Evolutionary conservation across 192 early-diverging fungal genomes (phyloP), one percentile per base, ranked within the genome.

Genomic region (Phlyctochytrium bullatum): DNA sequence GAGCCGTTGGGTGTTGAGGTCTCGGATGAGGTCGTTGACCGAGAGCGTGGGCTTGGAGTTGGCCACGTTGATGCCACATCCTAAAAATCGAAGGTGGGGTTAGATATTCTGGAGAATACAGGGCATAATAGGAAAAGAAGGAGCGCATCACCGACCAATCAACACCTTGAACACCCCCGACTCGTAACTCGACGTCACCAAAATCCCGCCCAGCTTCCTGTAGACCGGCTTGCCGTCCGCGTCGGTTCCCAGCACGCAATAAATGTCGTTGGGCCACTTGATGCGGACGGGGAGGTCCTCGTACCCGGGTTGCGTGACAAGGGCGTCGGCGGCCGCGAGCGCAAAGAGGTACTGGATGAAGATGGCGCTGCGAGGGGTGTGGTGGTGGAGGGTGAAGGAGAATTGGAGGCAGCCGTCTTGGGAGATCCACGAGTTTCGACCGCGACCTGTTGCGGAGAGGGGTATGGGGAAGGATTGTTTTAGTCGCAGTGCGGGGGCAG

Each of bases 201-300:
- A 75, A 2, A 97, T 85, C 1, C 97, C 95, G 61, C 96, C 92
- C 52, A 98, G 88, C 78, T 96, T 95, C 61, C 66, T 73, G 24
- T 40, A 71, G 6, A 10, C 27, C 40, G 6, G 6, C 20, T 6
- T 47, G 10, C 40, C 40, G 20, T 47, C 40, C 40, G 40, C 6
- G 6, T 6, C 40, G 10, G 40, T 14, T n/a, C n/a, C n/a, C 40
- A 47, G 10, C 6, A 47, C 40, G 54, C 12, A 10, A 75, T 99
- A 99, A 24, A 99, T 83, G 69, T 99, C 97, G 68, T 99, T 99
- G 51, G 97, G 97, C 97, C 97, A 99, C 76, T 99, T 99, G 52
- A 99, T 74, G 33, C 85, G 83, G 61, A 99, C 71, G 0, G 93
- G 91, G 16, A 97, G 66, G 20, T 88, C 73, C 68, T 88, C 91